Evolutionary conservation across 768 basidiomycete genomes (phyloP).

Genomic region (Trametes coccinea): DNA sequence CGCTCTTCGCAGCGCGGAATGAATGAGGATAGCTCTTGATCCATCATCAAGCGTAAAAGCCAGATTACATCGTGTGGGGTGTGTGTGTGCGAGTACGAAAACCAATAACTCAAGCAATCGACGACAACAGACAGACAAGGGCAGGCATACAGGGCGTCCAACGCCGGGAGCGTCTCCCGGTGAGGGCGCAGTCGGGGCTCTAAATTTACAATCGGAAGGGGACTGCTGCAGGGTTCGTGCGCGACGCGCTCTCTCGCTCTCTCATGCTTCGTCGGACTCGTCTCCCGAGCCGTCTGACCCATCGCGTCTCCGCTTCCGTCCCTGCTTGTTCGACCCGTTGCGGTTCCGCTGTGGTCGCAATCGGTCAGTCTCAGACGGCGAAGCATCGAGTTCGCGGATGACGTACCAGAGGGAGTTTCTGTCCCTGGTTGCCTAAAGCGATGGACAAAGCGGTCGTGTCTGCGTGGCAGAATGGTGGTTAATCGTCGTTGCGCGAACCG

Average conservation of each 20-base stretch:
- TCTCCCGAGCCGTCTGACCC: slow-evolving; percentile 68
- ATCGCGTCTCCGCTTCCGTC: slow-evolving; percentile 55
- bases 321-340: slow-evolving; percentile 67
- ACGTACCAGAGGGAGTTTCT: slow-evolving; percentile 82
- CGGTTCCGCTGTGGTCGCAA: slow-evolving; percentile 66
- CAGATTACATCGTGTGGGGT: slow-evolving; percentile 18
- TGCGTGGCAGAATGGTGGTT: slow-evolving; percentile 29
- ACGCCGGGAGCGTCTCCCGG: not conserved
- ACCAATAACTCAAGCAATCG: slow-evolving; percentile 22
- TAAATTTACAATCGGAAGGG: slow-evolving; percentile 19
- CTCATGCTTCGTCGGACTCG: slow-evolving; percentile 59
- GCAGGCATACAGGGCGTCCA: slow-evolving; percentile 11
- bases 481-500: slow-evolving; percentile 15
- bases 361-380: slow-evolving; percentile 14
- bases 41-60: slow-evolving; percentile 4
- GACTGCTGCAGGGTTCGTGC: slow-evolving; percentile 5
- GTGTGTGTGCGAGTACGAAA: slow-evolving; percentile 1
- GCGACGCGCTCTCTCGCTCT: not conserved
- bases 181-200: slow-evolving; percentile 5
- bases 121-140: slow-evolving; percentile 3
- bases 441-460: slow-evolving; percentile 90
- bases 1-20: slow-evolving; percentile 8
- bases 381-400: slow-evolving; percentile 27
- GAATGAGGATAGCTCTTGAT: slow-evolving; percentile 15
- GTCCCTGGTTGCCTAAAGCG: slow-evolving; percentile 86